Conservation (phyloP, 192 early-diverging fungal genomes). For the Kickxella alabastrina region DNA sequence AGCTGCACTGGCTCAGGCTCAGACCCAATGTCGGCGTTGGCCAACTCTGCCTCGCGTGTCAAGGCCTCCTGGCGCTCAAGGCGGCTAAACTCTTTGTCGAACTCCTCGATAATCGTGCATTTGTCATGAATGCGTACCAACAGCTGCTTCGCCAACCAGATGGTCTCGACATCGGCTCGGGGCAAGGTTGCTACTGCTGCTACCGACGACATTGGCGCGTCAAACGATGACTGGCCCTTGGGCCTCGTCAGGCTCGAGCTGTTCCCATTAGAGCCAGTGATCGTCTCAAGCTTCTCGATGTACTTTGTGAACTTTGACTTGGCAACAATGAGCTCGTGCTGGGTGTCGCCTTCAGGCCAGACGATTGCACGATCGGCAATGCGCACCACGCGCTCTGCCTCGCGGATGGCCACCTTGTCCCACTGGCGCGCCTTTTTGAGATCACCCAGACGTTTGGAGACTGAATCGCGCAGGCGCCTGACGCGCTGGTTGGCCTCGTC, state of each 20-base stretch:
- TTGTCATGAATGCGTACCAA: conserved; percentile 41
- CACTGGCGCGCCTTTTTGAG: conserved; percentile 35
- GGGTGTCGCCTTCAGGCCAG: conserved; percentile 48
- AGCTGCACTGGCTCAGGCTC: not conserved
- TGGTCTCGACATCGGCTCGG: conserved; percentile 48
- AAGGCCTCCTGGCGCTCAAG: conserved; percentile 46
- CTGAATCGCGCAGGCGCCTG: conserved; percentile 54
- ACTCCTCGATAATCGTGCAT: conserved; percentile 44
- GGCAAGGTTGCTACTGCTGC: conserved; percentile 13
- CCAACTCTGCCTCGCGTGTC: conserved; percentile 34
- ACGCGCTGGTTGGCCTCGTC: conserved; percentile 58
- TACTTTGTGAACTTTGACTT: conserved; percentile 50
- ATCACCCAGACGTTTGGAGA: conserved; percentile 50
- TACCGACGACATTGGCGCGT: not conserved
- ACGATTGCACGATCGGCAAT: conserved; percentile 42
- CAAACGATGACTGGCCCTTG: not conserved
- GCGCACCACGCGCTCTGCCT: conserved; percentile 35
- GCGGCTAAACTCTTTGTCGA: conserved; percentile 47
- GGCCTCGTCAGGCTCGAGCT: not conserved
- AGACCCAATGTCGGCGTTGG: conserved; percentile 8
- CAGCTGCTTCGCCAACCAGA: conserved; percentile 51
- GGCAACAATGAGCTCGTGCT: conserved; percentile 48
- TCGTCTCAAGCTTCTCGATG: conserved; percentile 36
- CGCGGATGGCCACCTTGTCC: conserved; percentile 32
- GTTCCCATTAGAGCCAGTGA: conserved; percentile 14